Evolutionary conservation across 164 flowering plant species (phyloP).

Genomic region (Cinnamomum chago): DNA sequence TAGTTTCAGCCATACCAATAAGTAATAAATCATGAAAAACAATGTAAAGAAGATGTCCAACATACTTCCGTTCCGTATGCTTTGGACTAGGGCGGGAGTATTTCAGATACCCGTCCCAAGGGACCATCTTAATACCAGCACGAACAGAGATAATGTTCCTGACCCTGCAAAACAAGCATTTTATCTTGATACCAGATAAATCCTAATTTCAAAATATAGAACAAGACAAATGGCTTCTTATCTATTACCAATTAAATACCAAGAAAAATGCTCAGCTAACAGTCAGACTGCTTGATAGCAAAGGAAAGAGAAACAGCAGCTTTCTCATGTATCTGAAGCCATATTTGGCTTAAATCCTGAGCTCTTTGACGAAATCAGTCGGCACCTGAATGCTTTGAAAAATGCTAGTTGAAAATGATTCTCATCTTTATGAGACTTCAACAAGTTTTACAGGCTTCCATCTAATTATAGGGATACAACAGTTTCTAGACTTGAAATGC

Average conservation of each 20-base stretch:
- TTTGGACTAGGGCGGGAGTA: conserved; percentile 95
- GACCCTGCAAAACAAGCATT: conserved; percentile 54
- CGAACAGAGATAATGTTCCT: conserved; percentile 83
- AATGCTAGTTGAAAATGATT: background rate
- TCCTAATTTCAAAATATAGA: too few species aligned
- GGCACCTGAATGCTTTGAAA: background rate
- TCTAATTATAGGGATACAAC: background rate
- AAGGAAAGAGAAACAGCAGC: background rate
- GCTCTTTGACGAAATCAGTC: background rate
- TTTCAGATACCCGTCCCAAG: conserved; percentile 98
- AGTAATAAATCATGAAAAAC: background rate
- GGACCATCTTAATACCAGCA: conserved; percentile 92
- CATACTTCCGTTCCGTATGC: conserved; percentile 75
- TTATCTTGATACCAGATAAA: background rate
- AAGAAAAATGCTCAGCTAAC: background rate
- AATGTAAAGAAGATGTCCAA: background rate
- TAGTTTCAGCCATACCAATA: background rate
- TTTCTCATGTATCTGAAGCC: background rate
- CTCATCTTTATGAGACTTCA: background rate
- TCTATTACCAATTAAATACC: background rate
- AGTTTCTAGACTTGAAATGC: background rate
- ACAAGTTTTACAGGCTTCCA: background rate
- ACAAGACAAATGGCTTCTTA: background rate
- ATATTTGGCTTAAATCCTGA: background rate
- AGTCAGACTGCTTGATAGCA: background rate